phyloP scores from a whole-genome alignment of 1,284 basidiomycete species.

The Puccinia coronata region DNA sequence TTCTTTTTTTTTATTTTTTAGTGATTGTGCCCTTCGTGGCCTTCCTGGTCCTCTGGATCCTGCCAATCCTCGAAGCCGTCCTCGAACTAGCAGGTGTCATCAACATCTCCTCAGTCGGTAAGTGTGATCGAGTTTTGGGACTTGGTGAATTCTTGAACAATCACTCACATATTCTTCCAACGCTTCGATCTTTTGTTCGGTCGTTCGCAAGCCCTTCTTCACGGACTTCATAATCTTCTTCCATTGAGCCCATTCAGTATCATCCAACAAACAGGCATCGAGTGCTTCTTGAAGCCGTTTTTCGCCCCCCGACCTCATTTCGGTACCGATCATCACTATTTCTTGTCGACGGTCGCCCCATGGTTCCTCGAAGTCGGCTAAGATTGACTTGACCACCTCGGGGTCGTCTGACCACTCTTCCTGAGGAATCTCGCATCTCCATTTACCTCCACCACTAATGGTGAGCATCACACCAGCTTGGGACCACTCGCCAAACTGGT shows the following conservation, averaged over 20 bases:
- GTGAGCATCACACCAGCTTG: slow-evolving; percentile 62
- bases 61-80: slow-evolving; percentile 60
- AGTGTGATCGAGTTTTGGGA: too few relatives aligned
- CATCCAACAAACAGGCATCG: slow-evolving; percentile 59
- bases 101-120: too few relatives aligned
- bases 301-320: slow-evolving; percentile 56
- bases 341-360: slow-evolving; percentile 63
- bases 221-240: slow-evolving; percentile 59
- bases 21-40: slow-evolving; percentile 56
- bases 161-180: slow-evolving; percentile 57
- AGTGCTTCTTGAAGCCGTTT: slow-evolving; percentile 58
- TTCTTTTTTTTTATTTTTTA: too few relatives aligned
- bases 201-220: slow-evolving; percentile 55
- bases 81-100: too few relatives aligned
- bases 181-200: slow-evolving; percentile 57
- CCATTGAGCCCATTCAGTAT: slow-evolving; percentile 61
- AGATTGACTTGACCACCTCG: slow-evolving; percentile 59
- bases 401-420: slow-evolving; percentile 60
- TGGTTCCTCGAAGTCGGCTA: slow-evolving; percentile 60
- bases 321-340: slow-evolving; percentile 60
- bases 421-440: slow-evolving; percentile 60
- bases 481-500: slow-evolving; percentile 61
- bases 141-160: too few relatives aligned
- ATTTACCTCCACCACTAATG: slow-evolving; percentile 59
- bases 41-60: slow-evolving; percentile 55